Evolutionary conservation across 352 stramenopile species (phyloP).

Genomic region (Globisporangium barbulae): DNA sequence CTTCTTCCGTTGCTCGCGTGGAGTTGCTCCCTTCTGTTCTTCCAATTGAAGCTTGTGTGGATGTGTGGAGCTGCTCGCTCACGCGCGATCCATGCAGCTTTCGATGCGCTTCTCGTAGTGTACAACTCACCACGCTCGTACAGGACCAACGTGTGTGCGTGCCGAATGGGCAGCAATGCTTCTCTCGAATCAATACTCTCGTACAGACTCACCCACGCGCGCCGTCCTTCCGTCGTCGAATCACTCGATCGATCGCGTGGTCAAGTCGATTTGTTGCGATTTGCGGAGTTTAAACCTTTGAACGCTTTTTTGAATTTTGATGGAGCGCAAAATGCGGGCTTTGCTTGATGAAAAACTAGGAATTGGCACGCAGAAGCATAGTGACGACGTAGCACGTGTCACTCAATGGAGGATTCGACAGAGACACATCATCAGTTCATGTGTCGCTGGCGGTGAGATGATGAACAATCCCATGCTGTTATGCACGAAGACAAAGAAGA

Average conservation of each 20-base stretch:
- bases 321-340: neutral
- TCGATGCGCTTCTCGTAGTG: neutral
- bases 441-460: neutral
- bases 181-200: neutral
- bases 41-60: neutral
- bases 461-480: neutral
- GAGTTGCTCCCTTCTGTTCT: neutral
- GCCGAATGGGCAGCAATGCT: neutral
- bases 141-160: neutral
- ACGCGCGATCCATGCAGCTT: neutral
- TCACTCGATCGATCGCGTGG: neutral
- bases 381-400: neutral
- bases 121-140: neutral
- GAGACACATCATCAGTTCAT: neutral
- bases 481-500: neutral
- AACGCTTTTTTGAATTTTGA: conserved; percentile 15
- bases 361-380: neutral
- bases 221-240: neutral
- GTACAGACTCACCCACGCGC: neutral
- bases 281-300: conserved; percentile 11
- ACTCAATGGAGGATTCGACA: neutral
- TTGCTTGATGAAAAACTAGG: neutral
- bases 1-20: neutral
- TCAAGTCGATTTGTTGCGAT: neutral
- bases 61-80: neutral